Conservation (phyloP, 305 asterid species). For the Rubia tinctorum region DNA sequence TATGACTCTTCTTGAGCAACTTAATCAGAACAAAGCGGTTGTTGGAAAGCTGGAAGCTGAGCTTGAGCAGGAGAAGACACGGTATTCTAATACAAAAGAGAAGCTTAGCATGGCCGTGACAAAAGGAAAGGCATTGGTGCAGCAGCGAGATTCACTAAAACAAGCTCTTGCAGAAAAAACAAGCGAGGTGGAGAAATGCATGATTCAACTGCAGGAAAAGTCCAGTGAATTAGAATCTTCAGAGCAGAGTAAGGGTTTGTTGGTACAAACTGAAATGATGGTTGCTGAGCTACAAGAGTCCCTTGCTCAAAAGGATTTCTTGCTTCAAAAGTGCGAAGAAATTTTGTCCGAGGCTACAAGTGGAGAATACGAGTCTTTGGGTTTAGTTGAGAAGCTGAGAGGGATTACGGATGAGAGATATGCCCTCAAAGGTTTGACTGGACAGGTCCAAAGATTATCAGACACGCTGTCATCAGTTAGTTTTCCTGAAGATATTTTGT, state of each 20-base stretch:
- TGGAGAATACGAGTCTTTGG: constrained; percentile 48
- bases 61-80: constrained; percentile 75
- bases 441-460: constrained; percentile 46
- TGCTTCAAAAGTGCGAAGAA: constrained; percentile 69
- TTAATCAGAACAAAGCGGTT: constrained; percentile 50
- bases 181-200: constrained; percentile 55
- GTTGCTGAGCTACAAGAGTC: constrained; percentile 65
- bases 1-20: constrained; percentile 53
- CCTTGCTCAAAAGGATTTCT: constrained; percentile 54
- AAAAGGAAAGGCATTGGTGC: constrained; percentile 97
- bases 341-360: constrained; percentile 46
- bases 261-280: constrained; percentile 46
- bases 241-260: constrained; percentile 49
- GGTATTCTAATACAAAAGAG: constrained; percentile 84
- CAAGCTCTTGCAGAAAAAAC: constrained; percentile 79
- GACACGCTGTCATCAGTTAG: constrained; percentile 43
- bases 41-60: constrained; percentile 54
- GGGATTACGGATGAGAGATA: constrained; percentile 70
- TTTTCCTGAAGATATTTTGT: constrained; percentile 65
- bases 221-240: constrained; percentile 68
- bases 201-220: constrained; percentile 68
- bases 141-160: constrained; percentile 86
- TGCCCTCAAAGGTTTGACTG: constrained; percentile 45
- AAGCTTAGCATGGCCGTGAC: constrained; percentile 98
- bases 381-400: constrained; percentile 55